These are phyloP conservation scores for Suillus lakei DNA, from an alignment of 768 basidiomycete species.

Conservation along the genomic window DNA sequence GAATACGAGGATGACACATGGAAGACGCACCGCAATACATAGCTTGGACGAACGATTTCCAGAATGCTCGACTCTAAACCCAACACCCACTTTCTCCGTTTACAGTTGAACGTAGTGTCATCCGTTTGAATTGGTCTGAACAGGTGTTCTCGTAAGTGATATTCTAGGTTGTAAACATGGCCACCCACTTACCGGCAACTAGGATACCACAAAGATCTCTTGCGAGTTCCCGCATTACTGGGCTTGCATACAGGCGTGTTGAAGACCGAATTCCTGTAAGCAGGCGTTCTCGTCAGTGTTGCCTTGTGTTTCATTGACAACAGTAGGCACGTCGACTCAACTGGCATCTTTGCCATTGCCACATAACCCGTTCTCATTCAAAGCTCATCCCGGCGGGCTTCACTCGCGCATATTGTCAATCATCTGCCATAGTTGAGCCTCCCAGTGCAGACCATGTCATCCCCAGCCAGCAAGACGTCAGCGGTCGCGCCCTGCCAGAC, in stretches of 20 bases:
- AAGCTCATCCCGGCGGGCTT: not conserved
- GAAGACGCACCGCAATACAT: too few relatives aligned
- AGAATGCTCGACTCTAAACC: too few relatives aligned
- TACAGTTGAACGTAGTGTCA: not conserved
- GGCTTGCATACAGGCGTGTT: not conserved
- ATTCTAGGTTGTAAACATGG: not conserved
- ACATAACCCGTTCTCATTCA: not conserved
- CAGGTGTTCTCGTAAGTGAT: not conserved
- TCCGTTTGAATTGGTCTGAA: not conserved
- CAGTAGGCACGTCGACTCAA: not conserved
- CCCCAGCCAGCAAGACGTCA: not conserved
- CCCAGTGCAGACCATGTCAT: not conserved
- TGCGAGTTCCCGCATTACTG: not conserved
- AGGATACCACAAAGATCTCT: too few relatives aligned
- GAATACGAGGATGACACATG: too few relatives aligned
- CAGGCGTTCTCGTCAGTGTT: not conserved
- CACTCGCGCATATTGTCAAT: not conserved
- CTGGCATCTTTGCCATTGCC: not conserved
- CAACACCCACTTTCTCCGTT: not conserved
- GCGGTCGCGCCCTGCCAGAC: not conserved
- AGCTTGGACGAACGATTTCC: too few relatives aligned
- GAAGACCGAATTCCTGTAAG: not conserved
- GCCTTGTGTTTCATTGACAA: not conserved
- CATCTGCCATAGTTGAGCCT: not conserved
- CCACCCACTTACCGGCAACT: not conserved